Evolutionary conservation across 768 basidiomycete species (phyloP), one percentile per base, ranked within the genome.

Genomic region (Leccinum imitatum): DNA sequence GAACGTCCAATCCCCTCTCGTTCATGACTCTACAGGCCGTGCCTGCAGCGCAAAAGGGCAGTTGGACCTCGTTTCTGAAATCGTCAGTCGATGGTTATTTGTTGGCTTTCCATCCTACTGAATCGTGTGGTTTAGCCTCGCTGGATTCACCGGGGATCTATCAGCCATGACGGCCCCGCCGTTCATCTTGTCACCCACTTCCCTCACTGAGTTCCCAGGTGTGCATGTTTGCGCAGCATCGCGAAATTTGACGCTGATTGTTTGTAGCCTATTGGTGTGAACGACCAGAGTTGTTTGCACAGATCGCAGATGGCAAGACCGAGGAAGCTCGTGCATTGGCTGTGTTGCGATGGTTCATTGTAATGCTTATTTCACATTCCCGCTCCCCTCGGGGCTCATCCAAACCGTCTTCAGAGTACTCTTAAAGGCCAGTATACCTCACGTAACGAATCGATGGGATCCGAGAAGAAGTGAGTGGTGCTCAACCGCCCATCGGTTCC

Each of bases 331-430:
- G 95, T 53, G 81, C 87, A 3, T 78, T 91, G 54, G 84, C 87
- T 6, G 93, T 98, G n/a, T 80, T 98, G 50, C 85, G 83, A 67
- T 99, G 96, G 96, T 99, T 98, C 77, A 91, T 99, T 69, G 89
- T 91, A 65, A 64, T 50, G 31, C 59, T 50, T 21, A n/a, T 47
- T 19, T 30, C 30, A 14, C 23, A 17, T 33, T 52, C 30, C 10
- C 37, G 46, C 6, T 19, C 27, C 56, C 15, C 30, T 48, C 8
- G 25, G 39, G 53, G 48, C 50, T 66, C 57, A 66, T 51, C 21
- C 19, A 44, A n/a, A 23, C 31, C 19, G 23, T 58, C 33, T 47
- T 15, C 59, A 90, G 89, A 88, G 88, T 68, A 99, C 96, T 0
- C 82, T 99, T 54, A 97, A 95, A 73, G 95, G 93, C 14, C 95